Percentiles rank a stretch among this genome's conserved stretches.
Evolutionary conservation across 208 protist genomes (phyloP).

Genomic region (Leishmania turanica): DNA sequence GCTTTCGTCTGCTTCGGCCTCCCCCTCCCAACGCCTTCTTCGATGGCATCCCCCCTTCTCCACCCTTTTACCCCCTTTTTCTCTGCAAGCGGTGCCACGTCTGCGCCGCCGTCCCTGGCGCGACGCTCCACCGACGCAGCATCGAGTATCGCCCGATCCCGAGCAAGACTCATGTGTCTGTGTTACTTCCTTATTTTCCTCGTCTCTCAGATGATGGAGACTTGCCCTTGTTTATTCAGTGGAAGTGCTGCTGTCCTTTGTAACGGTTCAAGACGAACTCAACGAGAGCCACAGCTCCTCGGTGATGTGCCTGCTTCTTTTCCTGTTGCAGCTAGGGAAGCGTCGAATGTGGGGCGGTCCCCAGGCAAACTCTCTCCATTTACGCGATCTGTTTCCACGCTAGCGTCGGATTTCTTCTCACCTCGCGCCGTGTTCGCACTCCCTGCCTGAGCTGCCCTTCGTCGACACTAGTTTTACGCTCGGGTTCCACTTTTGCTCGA

Average conservation of each 20-base stretch:
- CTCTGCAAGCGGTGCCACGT: background rate
- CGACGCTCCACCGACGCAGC: background rate
- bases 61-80: background rate
- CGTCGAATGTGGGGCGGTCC: background rate
- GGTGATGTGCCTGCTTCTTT: background rate
- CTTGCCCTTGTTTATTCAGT: background rate
- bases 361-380: background rate
- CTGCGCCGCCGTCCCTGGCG: background rate
- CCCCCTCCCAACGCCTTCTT: background rate
- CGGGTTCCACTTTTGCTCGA: background rate
- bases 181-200: background rate
- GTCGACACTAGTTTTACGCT: background rate
- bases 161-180: background rate
- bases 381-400: background rate
- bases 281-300: background rate
- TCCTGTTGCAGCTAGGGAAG: conserved; percentile 1
- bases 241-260: background rate
- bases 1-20: conserved; percentile 2
- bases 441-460: background rate
- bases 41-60: background rate
- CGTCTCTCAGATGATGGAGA: background rate
- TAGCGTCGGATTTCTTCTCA: background rate
- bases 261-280: background rate
- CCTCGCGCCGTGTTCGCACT: background rate
- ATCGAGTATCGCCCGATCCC: background rate